Conservation (phyloP, 2,329 filamentous ascomycete genomes). For the Madurella fahalii region DNA sequence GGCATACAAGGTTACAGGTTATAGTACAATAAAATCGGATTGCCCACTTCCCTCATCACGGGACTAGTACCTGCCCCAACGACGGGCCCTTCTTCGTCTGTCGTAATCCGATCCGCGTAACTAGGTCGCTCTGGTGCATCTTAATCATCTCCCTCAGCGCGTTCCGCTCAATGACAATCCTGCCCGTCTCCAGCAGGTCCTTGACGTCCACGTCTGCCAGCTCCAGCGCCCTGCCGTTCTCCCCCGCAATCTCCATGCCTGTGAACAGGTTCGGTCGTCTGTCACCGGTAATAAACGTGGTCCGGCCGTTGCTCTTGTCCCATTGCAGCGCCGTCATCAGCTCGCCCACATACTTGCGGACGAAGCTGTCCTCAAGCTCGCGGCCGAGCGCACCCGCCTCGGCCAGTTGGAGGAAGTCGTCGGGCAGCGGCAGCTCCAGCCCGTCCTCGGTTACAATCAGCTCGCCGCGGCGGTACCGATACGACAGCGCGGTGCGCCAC, state of each 20-base stretch:
- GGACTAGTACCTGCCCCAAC: constrained; percentile 38
- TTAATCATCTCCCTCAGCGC: constrained; percentile 73
- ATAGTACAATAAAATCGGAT: constrained; percentile 4
- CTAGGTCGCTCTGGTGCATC: constrained; percentile 66
- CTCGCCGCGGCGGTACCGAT: constrained; percentile 83
- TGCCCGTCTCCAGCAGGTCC: constrained; percentile 79
- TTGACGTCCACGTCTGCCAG: constrained; percentile 90
- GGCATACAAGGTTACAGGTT: neutral
- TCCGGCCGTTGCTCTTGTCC: constrained; percentile 63
- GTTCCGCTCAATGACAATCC: constrained; percentile 79
- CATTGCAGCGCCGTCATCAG: constrained; percentile 69
- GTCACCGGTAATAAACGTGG: constrained; percentile 67
- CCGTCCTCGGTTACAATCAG: constrained; percentile 78
- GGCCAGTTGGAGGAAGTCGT: constrained; percentile 44
- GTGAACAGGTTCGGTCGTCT: constrained; percentile 60
- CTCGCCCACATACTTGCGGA: constrained; percentile 58
- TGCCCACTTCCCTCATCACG: neutral
- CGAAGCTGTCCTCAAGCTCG: constrained; percentile 45
- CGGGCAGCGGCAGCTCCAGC: constrained; percentile 60
- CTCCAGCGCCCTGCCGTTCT: constrained; percentile 65
- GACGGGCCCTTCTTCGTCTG: constrained; percentile 35
- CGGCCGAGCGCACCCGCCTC: constrained; percentile 31
- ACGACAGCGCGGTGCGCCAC: constrained; percentile 89
- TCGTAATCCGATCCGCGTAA: constrained; percentile 44
- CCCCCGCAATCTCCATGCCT: constrained; percentile 59